Evolutionary conservation across 2,329 filamentous ascomycete genomes (phyloP), one percentile per base, ranked within the genome.

Genomic region (Dactylellina parvicollis): DNA sequence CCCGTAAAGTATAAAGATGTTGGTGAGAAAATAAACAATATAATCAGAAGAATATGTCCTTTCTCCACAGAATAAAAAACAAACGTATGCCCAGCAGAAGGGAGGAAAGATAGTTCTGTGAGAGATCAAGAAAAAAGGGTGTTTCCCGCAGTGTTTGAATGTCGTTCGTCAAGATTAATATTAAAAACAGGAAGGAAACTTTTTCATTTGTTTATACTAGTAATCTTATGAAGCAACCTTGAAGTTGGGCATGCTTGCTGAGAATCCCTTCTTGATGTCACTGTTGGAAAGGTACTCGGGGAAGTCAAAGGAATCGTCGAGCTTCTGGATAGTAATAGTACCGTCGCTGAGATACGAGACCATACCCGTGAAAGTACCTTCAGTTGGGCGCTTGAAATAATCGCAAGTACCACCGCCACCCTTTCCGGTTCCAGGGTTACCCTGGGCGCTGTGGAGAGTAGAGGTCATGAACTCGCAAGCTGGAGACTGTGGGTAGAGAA

Each of bases 381-480:
- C 81, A 22, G 83, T 83, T 2, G 91, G 91, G 28, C 91, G 87
- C 42, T 83, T 81, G 79, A 94, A 90, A 82, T 88, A 93, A 80
- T 92, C 87, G 28, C 86, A 88, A 79, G 88, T 87, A 57, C 90
- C 89, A 32, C 86, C 88, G 26, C 86, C 83, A 54, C 85, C 82
- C 75, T 87, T 85, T 32, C 81, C 80, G 42, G 61, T 73, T 16
- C 79, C 79, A 1, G 59, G 32, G 54, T 71, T 75, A 24, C 77
- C 77, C 59, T 78, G 77, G 34, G 71, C 46, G 74, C 84, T 82
- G 81, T 92, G 90, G 77, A 92, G 83, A 14, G 89, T 91, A 38
- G 87, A 88, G 82, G 90, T 92, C 81, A 87, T 86, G 78, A 87
- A 87, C 44, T 82, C 84, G 79, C 89, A 87, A 26, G 90, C 90